Conservation (phyloP, 192 early-diverging fungal species). For the Backusella mclennaniae region DNA sequence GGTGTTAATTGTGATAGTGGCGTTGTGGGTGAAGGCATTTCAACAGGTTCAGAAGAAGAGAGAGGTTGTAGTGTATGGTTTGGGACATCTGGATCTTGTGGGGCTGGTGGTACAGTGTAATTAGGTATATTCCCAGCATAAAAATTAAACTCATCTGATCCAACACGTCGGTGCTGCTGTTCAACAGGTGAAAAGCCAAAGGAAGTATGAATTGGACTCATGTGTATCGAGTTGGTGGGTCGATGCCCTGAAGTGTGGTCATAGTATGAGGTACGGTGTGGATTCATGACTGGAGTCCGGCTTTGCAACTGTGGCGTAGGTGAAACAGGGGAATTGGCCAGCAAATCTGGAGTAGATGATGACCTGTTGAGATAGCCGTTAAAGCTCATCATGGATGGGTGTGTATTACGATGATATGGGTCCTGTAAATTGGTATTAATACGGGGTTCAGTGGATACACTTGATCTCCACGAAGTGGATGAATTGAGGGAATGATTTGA, state of each 20-base stretch:
- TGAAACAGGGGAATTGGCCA: neutral
- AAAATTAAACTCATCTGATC: constrained; percentile 6
- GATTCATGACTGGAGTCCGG: neutral
- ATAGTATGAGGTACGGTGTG: constrained; percentile 10
- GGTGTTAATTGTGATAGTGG: neutral
- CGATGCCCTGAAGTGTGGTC: neutral
- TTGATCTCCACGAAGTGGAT: constrained; percentile 16
- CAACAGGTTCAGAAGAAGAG: neutral
- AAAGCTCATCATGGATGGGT: neutral
- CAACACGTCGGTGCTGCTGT: constrained; percentile 3
- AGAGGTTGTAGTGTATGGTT: neutral
- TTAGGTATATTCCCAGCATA: constrained; percentile 2
- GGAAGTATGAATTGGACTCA: neutral
- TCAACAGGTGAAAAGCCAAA: neutral
- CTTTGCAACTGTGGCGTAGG: constrained; percentile 2
- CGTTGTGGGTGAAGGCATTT: neutral
- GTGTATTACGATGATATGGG: constrained; percentile 10
- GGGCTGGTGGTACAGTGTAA: constrained; percentile 1
- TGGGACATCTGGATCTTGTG: constrained; percentile 3
- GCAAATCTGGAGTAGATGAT: constrained; percentile 27
- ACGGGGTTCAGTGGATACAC: neutral
- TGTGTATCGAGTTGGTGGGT: neutral
- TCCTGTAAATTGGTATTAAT: neutral
- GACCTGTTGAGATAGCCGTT: constrained; percentile 23
- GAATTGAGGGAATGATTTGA: constrained; percentile 18